These are phyloP conservation scores for Diaporthe australafricana DNA, from an alignment of 2,329 filamentous ascomycete genomes.

Conservation along the genomic window DNA sequence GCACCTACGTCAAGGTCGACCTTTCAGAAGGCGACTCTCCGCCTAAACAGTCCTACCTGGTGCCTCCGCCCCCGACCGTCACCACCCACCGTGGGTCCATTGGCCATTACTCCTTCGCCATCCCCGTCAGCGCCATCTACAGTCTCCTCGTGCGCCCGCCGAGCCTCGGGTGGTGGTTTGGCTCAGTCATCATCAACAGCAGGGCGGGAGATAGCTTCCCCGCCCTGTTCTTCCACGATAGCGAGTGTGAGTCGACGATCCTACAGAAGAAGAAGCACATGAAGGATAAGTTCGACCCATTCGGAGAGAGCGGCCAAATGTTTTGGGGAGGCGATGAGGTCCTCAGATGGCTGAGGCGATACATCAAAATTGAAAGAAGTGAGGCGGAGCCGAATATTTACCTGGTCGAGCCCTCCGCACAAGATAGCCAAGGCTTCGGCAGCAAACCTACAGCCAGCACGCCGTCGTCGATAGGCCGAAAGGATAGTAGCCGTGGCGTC, in stretches of 20 bases:
- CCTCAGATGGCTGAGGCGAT: slow-evolving; percentile 87
- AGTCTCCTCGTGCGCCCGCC: slow-evolving; percentile 91
- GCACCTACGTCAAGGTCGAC: slow-evolving; percentile 96
- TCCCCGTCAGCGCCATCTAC: slow-evolving; percentile 91
- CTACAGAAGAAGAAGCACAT: slow-evolving; percentile 90
- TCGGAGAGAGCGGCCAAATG: slow-evolving; percentile 84
- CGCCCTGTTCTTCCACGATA: slow-evolving; percentile 96
- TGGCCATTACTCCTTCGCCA: slow-evolving; percentile 89
- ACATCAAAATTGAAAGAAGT: slow-evolving; percentile 85
- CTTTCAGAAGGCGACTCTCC: slow-evolving; percentile 83
- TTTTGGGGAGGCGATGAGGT: slow-evolving; percentile 99
- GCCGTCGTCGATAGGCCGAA: slow-evolving; percentile 55
- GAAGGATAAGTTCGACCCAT: slow-evolving; percentile 89
- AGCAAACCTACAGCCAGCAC: slow-evolving; percentile 64
- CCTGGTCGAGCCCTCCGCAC: slow-evolving; percentile 85
- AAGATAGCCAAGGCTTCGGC: slow-evolving; percentile 87
- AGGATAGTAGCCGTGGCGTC: slow-evolving; percentile 49
- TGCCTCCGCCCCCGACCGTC: slow-evolving; percentile 89
- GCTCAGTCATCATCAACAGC: slow-evolving; percentile 93
- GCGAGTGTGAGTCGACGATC: slow-evolving; percentile 95
- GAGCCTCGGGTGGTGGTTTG: slow-evolving; percentile 98
- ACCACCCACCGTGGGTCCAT: slow-evolving; percentile 77
- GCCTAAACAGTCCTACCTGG: slow-evolving; percentile 88
- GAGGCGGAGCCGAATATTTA: slow-evolving; percentile 91
- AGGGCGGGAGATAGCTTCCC: slow-evolving; percentile 92